A percentile compares a stretch with the other conserved stretches of the same genome.
phyloP scores from a whole-genome alignment of 2,329 filamentous ascomycete species.

The Penicillium sp. region DNA sequence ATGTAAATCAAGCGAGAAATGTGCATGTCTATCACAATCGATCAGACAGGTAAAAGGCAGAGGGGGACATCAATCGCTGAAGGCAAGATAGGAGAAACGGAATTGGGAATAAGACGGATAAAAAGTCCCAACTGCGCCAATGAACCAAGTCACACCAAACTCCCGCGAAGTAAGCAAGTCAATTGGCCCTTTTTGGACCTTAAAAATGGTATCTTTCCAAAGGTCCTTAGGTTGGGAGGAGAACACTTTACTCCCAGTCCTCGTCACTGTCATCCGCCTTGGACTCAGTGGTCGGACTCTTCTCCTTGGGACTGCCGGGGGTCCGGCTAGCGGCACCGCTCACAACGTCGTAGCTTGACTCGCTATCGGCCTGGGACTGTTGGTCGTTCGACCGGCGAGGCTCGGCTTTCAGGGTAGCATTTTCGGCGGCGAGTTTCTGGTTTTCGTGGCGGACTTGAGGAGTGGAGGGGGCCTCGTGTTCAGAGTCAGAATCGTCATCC shows the following conservation, averaged over 20 bases:
- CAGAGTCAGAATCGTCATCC: slow-evolving; percentile 69
- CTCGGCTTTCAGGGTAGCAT: slow-evolving; percentile 60
- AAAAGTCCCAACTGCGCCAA: slow-evolving; percentile 15
- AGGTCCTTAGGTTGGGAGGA: neutral
- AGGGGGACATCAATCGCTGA: slow-evolving; percentile 19
- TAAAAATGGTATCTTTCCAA: neutral
- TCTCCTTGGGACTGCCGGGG: slow-evolving; percentile 62
- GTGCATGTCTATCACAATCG: slow-evolving; percentile 10
- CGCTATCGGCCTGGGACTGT: slow-evolving; percentile 87
- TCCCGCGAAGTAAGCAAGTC: slow-evolving; percentile 13
- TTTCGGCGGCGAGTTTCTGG: slow-evolving; percentile 27
- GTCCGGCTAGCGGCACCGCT: slow-evolving; percentile 77
- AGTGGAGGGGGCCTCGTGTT: slow-evolving; percentile 44
- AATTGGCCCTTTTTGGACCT: neutral
- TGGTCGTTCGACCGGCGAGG: slow-evolving; percentile 76
- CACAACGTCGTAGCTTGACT: slow-evolving; percentile 94
- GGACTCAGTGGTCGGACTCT: slow-evolving; percentile 32
- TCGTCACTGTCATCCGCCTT: slow-evolving; percentile 63
- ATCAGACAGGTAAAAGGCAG: slow-evolving; percentile 12
- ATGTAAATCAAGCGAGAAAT: slow-evolving; percentile 16
- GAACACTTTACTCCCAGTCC: slow-evolving; percentile 66
- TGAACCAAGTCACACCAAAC: slow-evolving; percentile 16
- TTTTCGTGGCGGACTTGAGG: slow-evolving; percentile 43
- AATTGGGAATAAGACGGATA: slow-evolving; percentile 12
- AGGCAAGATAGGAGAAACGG: slow-evolving; percentile 14